Evolutionary conservation across 768 basidiomycete genomes (phyloP), one percentile per base, ranked within the genome.

Genomic region (Ephemerocybe angulata): DNA sequence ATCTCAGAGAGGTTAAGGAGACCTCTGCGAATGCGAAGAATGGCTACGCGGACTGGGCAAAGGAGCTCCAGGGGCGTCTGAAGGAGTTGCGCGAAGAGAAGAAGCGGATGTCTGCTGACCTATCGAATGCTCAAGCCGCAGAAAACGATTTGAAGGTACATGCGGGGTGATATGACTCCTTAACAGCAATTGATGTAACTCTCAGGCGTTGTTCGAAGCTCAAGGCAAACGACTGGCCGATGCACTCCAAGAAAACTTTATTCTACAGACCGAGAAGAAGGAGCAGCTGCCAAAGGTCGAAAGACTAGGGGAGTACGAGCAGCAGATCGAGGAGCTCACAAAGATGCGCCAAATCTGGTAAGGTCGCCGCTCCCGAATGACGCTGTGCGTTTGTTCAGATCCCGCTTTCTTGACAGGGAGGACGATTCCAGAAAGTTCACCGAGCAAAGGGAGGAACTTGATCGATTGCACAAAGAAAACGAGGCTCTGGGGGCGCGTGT

Each of bases 21-120:
- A 87, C 90, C 60, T 85, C 90, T 1, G 79, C 83, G 1, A 81
- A 80, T 13, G 82, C 86, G 2, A 90, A 90, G 65, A 81, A 84
- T 57, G 87, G 88, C 61, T 91, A 90, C 63, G 81, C 83, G 2
- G 89, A 92, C 54, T 95, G 90, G 88, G 91, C 91, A 60, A 78
- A 74, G 3, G 85, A 91, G 56, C 69, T 94, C n/a, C 85, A 89
- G 63, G 84, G 85, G 55, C 89, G 88, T 65, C 72, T 93, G 53
- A 81, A 78, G 52, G 83, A 84, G 47, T 76, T 90, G 47, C 78
- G 90, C 46, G 88, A 90, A 49, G 88, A 94, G 65, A 91, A 90
- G 69, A 86, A 83, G 64, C 72, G 75, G 3, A 93, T 91, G 89
- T 76, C 82, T 37, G 72, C 72, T 0, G 90, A 93, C 62, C 84